Conservation (phyloP, 2,329 filamentous ascomycete genomes). For the Fusarium sacchari region DNA sequence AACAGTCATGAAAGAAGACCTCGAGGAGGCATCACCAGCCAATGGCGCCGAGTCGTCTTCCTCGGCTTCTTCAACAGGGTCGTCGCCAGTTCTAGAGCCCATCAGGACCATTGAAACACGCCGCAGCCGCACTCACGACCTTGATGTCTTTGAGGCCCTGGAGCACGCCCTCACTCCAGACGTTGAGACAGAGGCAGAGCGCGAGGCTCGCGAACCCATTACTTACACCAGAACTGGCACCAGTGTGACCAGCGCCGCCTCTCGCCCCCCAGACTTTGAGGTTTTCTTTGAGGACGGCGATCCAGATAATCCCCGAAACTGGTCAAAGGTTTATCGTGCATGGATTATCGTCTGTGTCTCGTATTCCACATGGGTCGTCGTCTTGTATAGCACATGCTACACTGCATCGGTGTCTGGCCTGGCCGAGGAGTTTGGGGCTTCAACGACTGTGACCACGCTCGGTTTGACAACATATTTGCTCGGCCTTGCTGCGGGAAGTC, state of each 20-base stretch:
- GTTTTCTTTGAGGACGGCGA: conserved; percentile 76
- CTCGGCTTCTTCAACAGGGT: conserved; percentile 20
- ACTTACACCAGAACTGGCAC: conserved; percentile 54
- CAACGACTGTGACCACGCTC: conserved; percentile 72
- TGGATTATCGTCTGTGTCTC: conserved; percentile 58
- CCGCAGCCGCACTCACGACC: conserved; percentile 36
- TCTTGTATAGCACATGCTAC: conserved; percentile 82
- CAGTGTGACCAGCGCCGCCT: conserved; percentile 55
- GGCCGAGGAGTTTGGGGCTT: conserved; percentile 70
- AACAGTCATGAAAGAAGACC: conserved; percentile 32
- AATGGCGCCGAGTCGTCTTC: conserved; percentile 23
- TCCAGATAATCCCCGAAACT: conserved; percentile 73
- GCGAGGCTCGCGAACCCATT: conserved; percentile 57
- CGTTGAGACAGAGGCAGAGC: conserved; percentile 53
- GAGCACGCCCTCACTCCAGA: conserved; percentile 52
- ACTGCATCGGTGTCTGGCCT: conserved; percentile 77
- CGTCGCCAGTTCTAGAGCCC: conserved; percentile 40
- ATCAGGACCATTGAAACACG: conserved; percentile 40
- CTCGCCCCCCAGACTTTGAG: conserved; percentile 71
- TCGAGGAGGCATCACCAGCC: conserved; percentile 34
- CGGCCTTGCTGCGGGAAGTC: conserved; percentile 75
- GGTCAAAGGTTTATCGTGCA: conserved; percentile 62
- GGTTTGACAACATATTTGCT: conserved; percentile 83
- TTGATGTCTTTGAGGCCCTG: conserved; percentile 49
- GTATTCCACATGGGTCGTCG: conserved; percentile 61